Evolutionary conservation across 805 yeast species (phyloP), one percentile per base, ranked within the genome.

Genomic region (Candida coleopterorum): DNA sequence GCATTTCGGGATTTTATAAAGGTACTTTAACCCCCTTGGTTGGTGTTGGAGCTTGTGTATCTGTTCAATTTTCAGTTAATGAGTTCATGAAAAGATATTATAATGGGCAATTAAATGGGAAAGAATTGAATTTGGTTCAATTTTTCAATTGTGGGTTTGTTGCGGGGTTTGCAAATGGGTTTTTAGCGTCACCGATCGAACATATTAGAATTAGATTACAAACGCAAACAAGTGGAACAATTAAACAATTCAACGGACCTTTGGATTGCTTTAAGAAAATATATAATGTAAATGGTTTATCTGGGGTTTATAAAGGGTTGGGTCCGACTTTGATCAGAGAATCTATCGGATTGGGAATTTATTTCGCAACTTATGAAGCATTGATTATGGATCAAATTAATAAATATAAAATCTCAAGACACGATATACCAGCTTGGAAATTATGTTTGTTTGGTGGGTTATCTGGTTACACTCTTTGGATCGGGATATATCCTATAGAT

Each of bases 161-260:
- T n/a, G 96, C 95, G 25, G 98, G 98, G 18, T 60, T 87, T 36
- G 88, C 95, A 21, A 90, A 89, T 64, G 84, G 95, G 2, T 75
- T 89, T 35, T 57, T 90, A 46, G 95, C 97, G 0, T 74, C 90
- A 10, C 98, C 98, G 3, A 90, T 93, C 45, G 98, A 93, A 58
- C 97, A 88, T 55, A 75, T 93, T 41, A 81, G 99, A 67, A 89
- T 93, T 49, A 74, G 97, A 47, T 72, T 94, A 45, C 99, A 93
- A 61, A 87, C 96, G 3, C 95, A 86, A 58, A 81, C 85, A 6
- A n/a, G n/a, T 8, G 66, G 70, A 0, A 46, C 64, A 6, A 67
- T 67, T n/a, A 69, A 68, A 44, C 53, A 53, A 24, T 81, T 77
- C 41, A 55, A 68, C 27, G 96, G 96, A 1, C 96, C 96, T 6